Conservation (phyloP, 257 asterid genomes). For the Primulina tabacum region DNA sequence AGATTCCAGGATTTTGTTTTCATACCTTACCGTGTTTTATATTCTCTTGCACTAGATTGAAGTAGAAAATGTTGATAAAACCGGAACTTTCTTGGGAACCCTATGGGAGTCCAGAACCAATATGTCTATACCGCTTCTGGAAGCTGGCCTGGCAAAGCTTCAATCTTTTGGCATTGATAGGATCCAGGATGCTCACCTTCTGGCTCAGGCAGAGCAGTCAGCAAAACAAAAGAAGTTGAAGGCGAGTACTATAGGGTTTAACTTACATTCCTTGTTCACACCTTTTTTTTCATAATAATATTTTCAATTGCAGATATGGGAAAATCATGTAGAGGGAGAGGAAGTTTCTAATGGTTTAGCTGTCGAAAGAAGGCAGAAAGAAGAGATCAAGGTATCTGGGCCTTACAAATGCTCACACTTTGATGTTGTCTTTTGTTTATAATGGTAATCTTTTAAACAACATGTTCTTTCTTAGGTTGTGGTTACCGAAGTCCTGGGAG, state of each 20-base stretch:
- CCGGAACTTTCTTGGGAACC: conserved; percentile 94
- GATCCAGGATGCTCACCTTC: conserved; percentile 82
- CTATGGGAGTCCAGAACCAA: conserved; percentile 83
- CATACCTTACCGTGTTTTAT: conserved; percentile 7
- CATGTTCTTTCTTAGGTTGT: conserved; percentile 44
- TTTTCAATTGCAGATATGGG: conserved; percentile 59
- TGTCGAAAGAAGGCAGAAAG: conserved; percentile 66
- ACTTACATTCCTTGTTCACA: conserved; percentile 7
- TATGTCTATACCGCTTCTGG: conserved; percentile 70
- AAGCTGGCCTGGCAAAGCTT: conserved; percentile 94
- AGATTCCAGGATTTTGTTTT: conserved; percentile 10
- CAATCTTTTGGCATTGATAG: conserved; percentile 83
- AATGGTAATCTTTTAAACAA: conserved; percentile 5
- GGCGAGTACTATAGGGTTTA: conserved; percentile 39
- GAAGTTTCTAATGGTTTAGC: conserved; percentile 55
- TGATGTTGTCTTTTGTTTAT: not conserved
- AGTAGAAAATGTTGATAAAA: conserved; percentile 93
- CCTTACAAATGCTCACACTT: conserved; percentile 1
- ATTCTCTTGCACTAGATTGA: conserved; percentile 52
- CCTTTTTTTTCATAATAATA: conserved; percentile 19
- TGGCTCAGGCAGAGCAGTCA: conserved; percentile 83
- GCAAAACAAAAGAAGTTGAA: conserved; percentile 91
- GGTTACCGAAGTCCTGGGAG: conserved; percentile 87
- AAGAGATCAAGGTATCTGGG: conserved; percentile 66
- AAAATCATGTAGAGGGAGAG: conserved; percentile 70